phyloP scores from a whole-genome alignment of 2,329 filamentous ascomycete species.

The Aspergillus tanneri region DNA sequence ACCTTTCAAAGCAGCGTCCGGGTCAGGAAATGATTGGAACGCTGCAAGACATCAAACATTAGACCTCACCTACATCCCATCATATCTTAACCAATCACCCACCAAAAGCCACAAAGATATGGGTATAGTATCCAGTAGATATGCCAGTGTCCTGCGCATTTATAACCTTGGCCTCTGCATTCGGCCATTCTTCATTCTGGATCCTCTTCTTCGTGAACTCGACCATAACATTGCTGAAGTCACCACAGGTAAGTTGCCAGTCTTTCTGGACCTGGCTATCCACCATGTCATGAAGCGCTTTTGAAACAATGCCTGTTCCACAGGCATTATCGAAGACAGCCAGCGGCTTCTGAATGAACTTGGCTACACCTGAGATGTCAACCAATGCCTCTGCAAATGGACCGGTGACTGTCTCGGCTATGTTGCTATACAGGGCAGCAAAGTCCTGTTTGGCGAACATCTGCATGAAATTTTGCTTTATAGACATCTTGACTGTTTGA shows the following conservation, averaged over 20 bases:
- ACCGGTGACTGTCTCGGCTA: constrained; percentile 32
- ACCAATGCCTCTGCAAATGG: constrained; percentile 31
- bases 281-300: constrained; percentile 45
- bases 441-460: constrained; percentile 22
- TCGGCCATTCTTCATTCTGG: constrained; percentile 47
- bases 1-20: constrained; percentile 41
- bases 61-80: neutral
- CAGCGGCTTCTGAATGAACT: constrained; percentile 22
- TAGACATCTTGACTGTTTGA: constrained; percentile 13
- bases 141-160: constrained; percentile 52
- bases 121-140: constrained; percentile 42
- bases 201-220: constrained; percentile 42
- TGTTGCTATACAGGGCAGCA: constrained; percentile 26
- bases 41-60: constrained; percentile 13
- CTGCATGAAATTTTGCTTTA: constrained; percentile 17
- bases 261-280: constrained; percentile 38
- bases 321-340: constrained; percentile 55
- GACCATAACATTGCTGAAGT: constrained; percentile 48
- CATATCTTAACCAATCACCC: constrained; percentile 1
- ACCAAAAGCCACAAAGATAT: constrained; percentile 51
- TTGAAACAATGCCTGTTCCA: constrained; percentile 52
- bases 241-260: constrained; percentile 53
- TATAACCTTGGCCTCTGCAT: constrained; percentile 44
- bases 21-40: constrained; percentile 49
- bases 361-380: constrained; percentile 28